These are phyloP conservation scores for Beta corolliflora DNA, from an alignment of 179 eudicot genomes.

Conservation along the genomic window DNA sequence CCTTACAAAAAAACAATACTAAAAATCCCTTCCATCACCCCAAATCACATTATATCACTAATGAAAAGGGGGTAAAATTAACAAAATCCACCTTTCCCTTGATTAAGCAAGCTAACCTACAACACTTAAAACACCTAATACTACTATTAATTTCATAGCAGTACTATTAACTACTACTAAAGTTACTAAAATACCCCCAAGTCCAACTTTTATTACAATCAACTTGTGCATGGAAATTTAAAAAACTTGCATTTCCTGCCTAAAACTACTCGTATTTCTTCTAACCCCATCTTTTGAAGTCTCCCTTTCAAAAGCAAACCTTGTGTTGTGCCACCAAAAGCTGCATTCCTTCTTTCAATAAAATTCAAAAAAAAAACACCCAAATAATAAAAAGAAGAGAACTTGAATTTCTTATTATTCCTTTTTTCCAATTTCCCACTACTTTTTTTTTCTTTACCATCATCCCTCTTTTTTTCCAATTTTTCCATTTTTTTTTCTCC, in stretches of 20 bases:
- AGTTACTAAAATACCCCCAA: background rate
- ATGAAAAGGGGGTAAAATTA: slow-evolving; percentile 14
- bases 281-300: background rate
- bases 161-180: background rate
- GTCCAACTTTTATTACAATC: slow-evolving; percentile 20
- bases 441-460: background rate
- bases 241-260: slow-evolving; percentile 27
- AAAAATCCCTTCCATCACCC: slow-evolving; percentile 9
- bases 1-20: slow-evolving; percentile 18
- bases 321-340: slow-evolving; percentile 24
- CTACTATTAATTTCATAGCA: background rate
- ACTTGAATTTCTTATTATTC: slow-evolving; percentile 17
- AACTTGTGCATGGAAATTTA: slow-evolving; percentile 18
- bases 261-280: background rate
- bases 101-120: background rate
- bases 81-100: slow-evolving; percentile 28
- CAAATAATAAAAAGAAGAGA: slow-evolving; percentile 1
- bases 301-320: slow-evolving; percentile 27
- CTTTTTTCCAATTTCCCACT: slow-evolving; percentile 15
- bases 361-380: background rate
- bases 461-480: background rate
- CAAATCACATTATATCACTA: slow-evolving; percentile 6
- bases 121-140: background rate
- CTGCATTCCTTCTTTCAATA: slow-evolving; percentile 36
- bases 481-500: background rate